Evolutionary conservation across 208 protist species (phyloP).

Genomic region (Porcisia hertigi): DNA sequence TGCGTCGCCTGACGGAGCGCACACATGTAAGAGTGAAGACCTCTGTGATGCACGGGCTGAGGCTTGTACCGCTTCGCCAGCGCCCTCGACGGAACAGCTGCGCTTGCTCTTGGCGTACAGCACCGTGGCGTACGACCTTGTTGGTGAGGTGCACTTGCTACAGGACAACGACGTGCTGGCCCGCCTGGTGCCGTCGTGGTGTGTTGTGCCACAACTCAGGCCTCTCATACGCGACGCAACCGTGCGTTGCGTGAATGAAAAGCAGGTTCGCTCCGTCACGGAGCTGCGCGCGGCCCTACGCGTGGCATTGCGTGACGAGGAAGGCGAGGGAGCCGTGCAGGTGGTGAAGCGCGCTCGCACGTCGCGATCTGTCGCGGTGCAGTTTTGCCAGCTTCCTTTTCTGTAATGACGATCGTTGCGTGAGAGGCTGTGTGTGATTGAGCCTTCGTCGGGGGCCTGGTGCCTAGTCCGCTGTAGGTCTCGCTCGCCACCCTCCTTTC

Average conservation of each 20-base stretch:
- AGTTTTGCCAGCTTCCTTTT: constrained; percentile 22
- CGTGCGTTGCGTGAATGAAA: constrained; percentile 41
- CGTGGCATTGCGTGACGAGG: neutral
- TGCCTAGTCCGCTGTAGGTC: too few relatives aligned
- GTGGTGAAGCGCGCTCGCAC: constrained; percentile 18
- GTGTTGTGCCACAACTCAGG: constrained; percentile 25
- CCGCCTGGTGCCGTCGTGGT: constrained; percentile 29
- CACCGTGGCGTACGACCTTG: constrained; percentile 28
- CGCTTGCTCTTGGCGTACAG: constrained; percentile 32
- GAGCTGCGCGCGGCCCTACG: constrained; percentile 37
- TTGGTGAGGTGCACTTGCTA: constrained; percentile 34
- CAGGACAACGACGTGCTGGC: constrained; percentile 23
- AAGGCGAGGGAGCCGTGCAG: neutral
- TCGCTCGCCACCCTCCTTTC: too few relatives aligned
- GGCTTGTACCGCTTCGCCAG: neutral
- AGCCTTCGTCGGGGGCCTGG: too few relatives aligned
- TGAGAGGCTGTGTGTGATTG: neutral
- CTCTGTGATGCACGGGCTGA: neutral
- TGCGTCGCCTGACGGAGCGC: neutral
- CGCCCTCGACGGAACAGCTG: constrained; percentile 14
- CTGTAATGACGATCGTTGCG: neutral
- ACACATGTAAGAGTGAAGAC: neutral
- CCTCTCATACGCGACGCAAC: constrained; percentile 20
- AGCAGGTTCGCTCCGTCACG: constrained; percentile 18
- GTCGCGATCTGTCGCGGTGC: constrained; percentile 3